Conservation (phyloP, 2,329 filamentous ascomycete genomes). For the Diaporthe ampelina region DNA sequence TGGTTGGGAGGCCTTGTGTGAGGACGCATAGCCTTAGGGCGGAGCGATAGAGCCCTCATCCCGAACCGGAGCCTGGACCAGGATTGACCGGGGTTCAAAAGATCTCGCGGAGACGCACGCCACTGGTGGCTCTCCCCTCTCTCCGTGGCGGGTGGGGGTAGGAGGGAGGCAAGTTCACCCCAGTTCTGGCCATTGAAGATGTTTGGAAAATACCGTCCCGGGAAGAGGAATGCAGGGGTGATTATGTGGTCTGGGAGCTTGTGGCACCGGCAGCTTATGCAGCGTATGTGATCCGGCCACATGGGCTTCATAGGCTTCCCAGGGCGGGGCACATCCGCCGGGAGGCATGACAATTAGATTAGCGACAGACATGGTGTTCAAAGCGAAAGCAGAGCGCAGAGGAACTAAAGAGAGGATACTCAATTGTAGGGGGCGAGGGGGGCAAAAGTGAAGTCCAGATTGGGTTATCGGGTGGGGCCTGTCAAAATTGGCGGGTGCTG, state of each 20-base stretch:
- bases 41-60: background rate
- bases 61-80: background rate
- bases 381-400: slow-evolving; percentile 34
- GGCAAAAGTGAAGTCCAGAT: slow-evolving; percentile 20
- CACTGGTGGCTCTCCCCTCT: slow-evolving; percentile 16
- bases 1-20: slow-evolving; percentile 24
- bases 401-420: slow-evolving; percentile 35
- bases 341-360: slow-evolving; percentile 59
- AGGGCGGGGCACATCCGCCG: slow-evolving; percentile 21
- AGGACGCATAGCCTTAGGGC: slow-evolving; percentile 39
- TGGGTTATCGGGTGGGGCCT: slow-evolving; percentile 32
- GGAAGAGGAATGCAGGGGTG: slow-evolving; percentile 41
- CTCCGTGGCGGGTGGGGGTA: background rate
- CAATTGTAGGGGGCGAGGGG: slow-evolving; percentile 20
- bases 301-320: slow-evolving; percentile 39
- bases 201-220: slow-evolving; percentile 21
- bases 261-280: slow-evolving; percentile 23
- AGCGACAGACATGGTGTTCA: slow-evolving; percentile 51
- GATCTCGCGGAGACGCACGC: slow-evolving; percentile 29
- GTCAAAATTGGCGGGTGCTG: slow-evolving; percentile 35
- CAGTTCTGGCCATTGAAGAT: slow-evolving; percentile 26
- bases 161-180: slow-evolving; percentile 5
- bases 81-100: slow-evolving; percentile 26
- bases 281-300: slow-evolving; percentile 27
- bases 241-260: slow-evolving; percentile 30